Conservation (phyloP, 352 stramenopile species). For the Sclerospora graminicola region DNA sequence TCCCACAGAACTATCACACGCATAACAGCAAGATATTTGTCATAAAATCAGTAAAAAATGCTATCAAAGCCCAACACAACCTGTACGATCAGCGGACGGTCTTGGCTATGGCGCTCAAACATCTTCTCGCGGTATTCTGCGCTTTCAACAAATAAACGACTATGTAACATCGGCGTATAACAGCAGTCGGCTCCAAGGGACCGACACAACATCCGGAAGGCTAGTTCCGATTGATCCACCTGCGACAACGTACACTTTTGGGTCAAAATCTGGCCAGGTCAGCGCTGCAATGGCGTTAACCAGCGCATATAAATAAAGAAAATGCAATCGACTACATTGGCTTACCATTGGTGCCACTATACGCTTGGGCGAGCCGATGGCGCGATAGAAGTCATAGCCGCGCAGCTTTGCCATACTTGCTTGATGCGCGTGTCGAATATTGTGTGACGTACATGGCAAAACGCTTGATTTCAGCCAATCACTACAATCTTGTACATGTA, state of each 20-base stretch:
- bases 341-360: slow-evolving; percentile 91
- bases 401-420: slow-evolving; percentile 44
- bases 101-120: slow-evolving; percentile 80
- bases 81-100: slow-evolving; percentile 93
- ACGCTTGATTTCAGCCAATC: slow-evolving; percentile 7
- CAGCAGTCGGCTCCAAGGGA: slow-evolving; percentile 92
- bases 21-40: slow-evolving; percentile 1
- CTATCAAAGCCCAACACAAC: slow-evolving; percentile 7
- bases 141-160: slow-evolving; percentile 85
- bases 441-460: background rate
- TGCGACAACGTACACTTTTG: slow-evolving; percentile 12
- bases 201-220: slow-evolving; percentile 95
- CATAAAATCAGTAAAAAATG: too few species aligned
- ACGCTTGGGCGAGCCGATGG: slow-evolving; percentile 64
- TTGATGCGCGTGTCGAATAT: background rate
- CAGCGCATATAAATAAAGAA: background rate
- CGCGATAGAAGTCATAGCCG: slow-evolving; percentile 74
- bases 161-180: slow-evolving; percentile 99
- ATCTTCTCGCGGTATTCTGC: slow-evolving; percentile 76
- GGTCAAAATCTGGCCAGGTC: slow-evolving; percentile 1
- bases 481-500: background rate
- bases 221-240: slow-evolving; percentile 94
- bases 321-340: background rate
- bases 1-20: slow-evolving; percentile 86
- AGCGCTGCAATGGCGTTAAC: background rate